Conservation (phyloP, 1,284 basidiomycete species). For the Athelia psychrophila region DNA sequence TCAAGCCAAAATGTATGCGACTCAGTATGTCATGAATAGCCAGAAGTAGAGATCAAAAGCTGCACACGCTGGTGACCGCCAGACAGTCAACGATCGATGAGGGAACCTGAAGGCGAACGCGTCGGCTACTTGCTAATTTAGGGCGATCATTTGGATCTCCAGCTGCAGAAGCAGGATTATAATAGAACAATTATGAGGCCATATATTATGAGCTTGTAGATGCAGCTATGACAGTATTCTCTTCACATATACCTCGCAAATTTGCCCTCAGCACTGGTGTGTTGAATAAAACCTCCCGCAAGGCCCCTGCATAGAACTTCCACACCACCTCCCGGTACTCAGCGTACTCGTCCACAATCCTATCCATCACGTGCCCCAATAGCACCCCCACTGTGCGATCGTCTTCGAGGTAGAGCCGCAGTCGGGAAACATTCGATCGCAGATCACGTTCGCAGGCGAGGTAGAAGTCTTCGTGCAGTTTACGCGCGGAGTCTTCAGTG, state of each 20-base stretch:
- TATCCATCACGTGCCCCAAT: slow-evolving; percentile 71
- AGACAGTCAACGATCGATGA: too few species aligned
- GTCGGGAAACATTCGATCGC: slow-evolving; percentile 46
- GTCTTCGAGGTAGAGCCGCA: slow-evolving; percentile 79
- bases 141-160: too few species aligned
- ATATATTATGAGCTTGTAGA: neutral
- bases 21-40: too few species aligned
- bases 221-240: neutral
- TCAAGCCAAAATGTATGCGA: neutral
- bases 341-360: slow-evolving; percentile 72
- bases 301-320: slow-evolving; percentile 36
- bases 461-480: slow-evolving; percentile 53
- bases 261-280: slow-evolving; percentile 33
- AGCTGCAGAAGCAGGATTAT: too few species aligned
- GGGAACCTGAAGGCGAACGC: too few species aligned
- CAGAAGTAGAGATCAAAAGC: too few species aligned
- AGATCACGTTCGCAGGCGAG: slow-evolving; percentile 53
- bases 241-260: slow-evolving; percentile 27
- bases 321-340: slow-evolving; percentile 56
- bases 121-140: too few species aligned
- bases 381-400: slow-evolving; percentile 75
- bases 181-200: too few species aligned
- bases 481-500: slow-evolving; percentile 44
- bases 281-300: slow-evolving; percentile 32
- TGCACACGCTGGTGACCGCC: too few species aligned